Base-by-base conservation (phyloP, 2,329 filamentous ascomycete genomes). In the Fusarium redolens region DNA sequence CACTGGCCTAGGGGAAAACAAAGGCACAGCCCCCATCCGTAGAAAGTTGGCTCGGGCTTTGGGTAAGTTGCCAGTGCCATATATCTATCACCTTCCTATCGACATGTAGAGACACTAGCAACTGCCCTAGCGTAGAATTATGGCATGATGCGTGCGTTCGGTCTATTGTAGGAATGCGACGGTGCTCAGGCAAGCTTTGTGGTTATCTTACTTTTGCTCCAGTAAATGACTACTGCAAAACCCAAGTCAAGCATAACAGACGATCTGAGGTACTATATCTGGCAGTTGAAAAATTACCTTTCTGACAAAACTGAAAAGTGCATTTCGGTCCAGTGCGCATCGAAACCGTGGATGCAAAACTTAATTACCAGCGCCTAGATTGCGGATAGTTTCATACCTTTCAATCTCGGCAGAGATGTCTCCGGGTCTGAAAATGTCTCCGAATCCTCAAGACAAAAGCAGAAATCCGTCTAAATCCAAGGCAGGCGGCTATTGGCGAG, bases 391-490 rank as follows among this genome's bases (percentile, higher is more conserved):
- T 43, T 59, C 60, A 64, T 44, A 55, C 45, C 64, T 61, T 61
- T 52, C 63, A 72, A 73, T 69, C 55, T 69, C 55, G 33, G 61
- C 51, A 62, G 55, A 67, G 31, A 67, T 44, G 47, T 50, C 51
- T 43, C 52, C 51, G 35, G 60, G 66, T 47, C 43, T 57, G 48
- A 60, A 31, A 50, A 58, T 41, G 44, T 51, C 47, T 48, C 51
- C 51, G 30, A 61, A 57, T 60, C 41, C 50, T 30, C 30, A 64
- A 38, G 61, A 72, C 75, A 13, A 61, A 77, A 76, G 44, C 60
- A 72, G 75, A 77, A 77, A 77, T 71, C 72, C 75, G 75, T 77
- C 75, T 77, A 69, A 64, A 47, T 37, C 48, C 25, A 61, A 52
- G 50, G 56, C 47, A 61, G 40, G 60, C 55, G 61, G 61, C 70